Evolutionary conservation across 2,329 filamentous ascomycete species (phyloP), one percentile per base, ranked within the genome.

Genomic region (Neoascochyta sp.): DNA sequence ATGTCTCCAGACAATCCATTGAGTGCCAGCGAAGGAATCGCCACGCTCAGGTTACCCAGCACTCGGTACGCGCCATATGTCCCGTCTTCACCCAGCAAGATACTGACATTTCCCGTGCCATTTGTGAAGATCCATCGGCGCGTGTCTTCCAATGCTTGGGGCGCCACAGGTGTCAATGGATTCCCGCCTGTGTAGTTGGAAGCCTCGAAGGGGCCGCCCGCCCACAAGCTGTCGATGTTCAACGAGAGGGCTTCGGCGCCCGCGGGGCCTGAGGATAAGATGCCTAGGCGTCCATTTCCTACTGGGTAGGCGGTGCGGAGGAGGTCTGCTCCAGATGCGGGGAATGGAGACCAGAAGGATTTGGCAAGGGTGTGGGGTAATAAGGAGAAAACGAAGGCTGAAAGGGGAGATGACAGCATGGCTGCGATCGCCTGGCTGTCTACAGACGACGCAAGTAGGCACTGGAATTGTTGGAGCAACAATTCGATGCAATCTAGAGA

Each of bases 151-250:
- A 74, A 38, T 4, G 13, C 22, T 16, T 57, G 56, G 5, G 55
- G 39, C 2, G 58, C 57, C 3, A 60, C 55, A 0, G 62, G 44
- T 3, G 46, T 41, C 1, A 38, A 38, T 10, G 70, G 70, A 23
- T 74, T 74, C 1, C 70, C 71, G 10, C 71, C 70, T 0, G 52
- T 63, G 41, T 74, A 74, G 32, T 56, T 61, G 11, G 50, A 47
- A 21, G 48, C 53, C 32, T 70, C 60, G 33, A 74, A 75, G 0
- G 70, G 70, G 0, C 71, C 71, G 3, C 69, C 70, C 2, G 65
- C 67, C 71, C 70, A 75, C 2, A 75, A 41, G 2, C 60, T 68
- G 34, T 75, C 71, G 11, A 71, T 41, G 27, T 75, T 75, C 20
- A 74, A 32, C 12, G 57, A 63, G 4, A 73, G 29, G 14, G 60